Evolutionary conservation across 352 stramenopile species (phyloP).

Genomic region (Blastocystis sp.): DNA sequence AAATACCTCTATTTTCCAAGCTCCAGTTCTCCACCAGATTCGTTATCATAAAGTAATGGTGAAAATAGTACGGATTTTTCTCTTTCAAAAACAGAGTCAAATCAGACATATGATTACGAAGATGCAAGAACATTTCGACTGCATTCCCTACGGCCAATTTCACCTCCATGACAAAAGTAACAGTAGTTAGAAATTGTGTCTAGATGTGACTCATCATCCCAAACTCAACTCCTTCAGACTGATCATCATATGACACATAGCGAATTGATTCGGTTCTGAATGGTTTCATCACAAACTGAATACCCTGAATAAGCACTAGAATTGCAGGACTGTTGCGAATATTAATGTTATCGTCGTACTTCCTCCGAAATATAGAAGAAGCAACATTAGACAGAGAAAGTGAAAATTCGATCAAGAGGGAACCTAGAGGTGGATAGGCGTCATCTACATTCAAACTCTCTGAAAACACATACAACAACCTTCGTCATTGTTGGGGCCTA

Average conservation of each 20-base stretch:
- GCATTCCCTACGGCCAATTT: not conserved
- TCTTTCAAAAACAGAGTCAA: conserved; percentile 25
- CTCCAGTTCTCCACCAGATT: not conserved
- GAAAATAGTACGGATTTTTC: conserved; percentile 7
- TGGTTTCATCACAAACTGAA: not conserved
- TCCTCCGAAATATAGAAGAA: not conserved
- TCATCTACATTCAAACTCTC: not conserved
- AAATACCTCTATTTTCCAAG: not conserved
- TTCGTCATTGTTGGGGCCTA: not conserved
- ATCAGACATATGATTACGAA: not conserved
- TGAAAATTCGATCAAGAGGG: not conserved
- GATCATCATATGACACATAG: not conserved
- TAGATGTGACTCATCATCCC: not conserved
- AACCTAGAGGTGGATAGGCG: not conserved
- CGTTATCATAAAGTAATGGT: conserved; percentile 13
- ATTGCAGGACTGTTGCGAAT: not conserved
- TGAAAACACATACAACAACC: not conserved
- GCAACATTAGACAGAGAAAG: not conserved
- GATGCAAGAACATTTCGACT: not conserved
- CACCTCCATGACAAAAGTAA: not conserved
- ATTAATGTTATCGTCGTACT: not conserved
- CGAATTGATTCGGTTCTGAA: not conserved
- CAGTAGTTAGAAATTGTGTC: not conserved
- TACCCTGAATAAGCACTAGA: not conserved
- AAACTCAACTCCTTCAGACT: not conserved